A percentile compares a stretch with the other conserved stretches of the same genome.
phyloP scores from a whole-genome alignment of 2,329 filamentous ascomycete genomes.

The Bipolaris zeicola region DNA sequence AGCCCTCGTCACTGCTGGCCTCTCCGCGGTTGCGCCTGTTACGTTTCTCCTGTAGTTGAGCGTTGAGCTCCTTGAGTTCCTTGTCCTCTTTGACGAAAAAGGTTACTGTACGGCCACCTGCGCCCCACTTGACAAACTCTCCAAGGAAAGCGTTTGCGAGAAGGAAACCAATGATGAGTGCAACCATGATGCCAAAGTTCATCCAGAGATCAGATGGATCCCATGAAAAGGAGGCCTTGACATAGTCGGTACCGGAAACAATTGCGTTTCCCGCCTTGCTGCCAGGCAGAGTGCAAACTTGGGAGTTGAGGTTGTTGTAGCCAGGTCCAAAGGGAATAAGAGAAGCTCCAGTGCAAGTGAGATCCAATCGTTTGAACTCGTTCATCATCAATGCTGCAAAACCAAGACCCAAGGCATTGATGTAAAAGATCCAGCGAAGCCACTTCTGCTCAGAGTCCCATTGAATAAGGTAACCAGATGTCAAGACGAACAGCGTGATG shows the following conservation, averaged over 20 bases:
- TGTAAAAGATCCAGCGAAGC: slow-evolving; percentile 83
- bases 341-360: slow-evolving; percentile 71
- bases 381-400: slow-evolving; percentile 86
- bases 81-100: slow-evolving; percentile 74
- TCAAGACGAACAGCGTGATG: slow-evolving; percentile 81
- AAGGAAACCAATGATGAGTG: slow-evolving; percentile 77
- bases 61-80: slow-evolving; percentile 70
- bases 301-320: slow-evolving; percentile 73
- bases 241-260: slow-evolving; percentile 72
- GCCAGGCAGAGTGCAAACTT: slow-evolving; percentile 81
- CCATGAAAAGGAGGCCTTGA: slow-evolving; percentile 72
- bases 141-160: slow-evolving; percentile 74
- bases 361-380: slow-evolving; percentile 72
- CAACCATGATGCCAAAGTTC: slow-evolving; percentile 67
- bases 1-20: slow-evolving; percentile 48
- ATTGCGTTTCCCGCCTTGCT: slow-evolving; percentile 67
- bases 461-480: slow-evolving; percentile 83
- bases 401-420: slow-evolving; percentile 76
- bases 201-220: slow-evolving; percentile 72
- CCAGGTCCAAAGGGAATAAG: slow-evolving; percentile 73
- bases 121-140: slow-evolving; percentile 77
- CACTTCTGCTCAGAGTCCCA: slow-evolving; percentile 76
- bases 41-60: slow-evolving; percentile 64
- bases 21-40: slow-evolving; percentile 58
- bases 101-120: slow-evolving; percentile 79